phyloP scores from a whole-genome alignment of 2,329 filamentous ascomycete genomes.

The Penicillium rolfsii region DNA sequence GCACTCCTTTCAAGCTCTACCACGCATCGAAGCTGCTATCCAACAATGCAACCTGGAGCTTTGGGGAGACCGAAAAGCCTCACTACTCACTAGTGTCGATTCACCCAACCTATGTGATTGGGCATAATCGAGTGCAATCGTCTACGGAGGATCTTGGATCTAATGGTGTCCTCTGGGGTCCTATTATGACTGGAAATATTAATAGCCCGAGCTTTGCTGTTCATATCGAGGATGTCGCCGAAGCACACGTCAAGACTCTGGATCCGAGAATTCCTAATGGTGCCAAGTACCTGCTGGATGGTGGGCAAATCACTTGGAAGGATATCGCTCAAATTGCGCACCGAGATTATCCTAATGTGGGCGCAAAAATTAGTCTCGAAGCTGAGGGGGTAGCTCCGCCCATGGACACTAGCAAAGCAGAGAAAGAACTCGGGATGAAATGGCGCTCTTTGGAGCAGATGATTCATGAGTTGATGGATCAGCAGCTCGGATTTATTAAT shows the following conservation, averaged over 20 bases:
- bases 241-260: slow-evolving; percentile 31
- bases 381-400: slow-evolving; percentile 4
- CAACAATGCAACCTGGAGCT: slow-evolving; percentile 28
- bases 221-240: slow-evolving; percentile 33
- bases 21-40: slow-evolving; percentile 32
- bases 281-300: slow-evolving; percentile 26
- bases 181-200: slow-evolving; percentile 21
- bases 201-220: slow-evolving; percentile 15
- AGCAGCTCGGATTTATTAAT: slow-evolving; percentile 22
- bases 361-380: slow-evolving; percentile 15
- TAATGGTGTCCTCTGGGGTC: slow-evolving; percentile 22
- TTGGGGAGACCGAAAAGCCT: slow-evolving; percentile 20
- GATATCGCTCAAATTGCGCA: slow-evolving; percentile 25
- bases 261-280: slow-evolving; percentile 23
- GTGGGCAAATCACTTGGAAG: slow-evolving; percentile 10
- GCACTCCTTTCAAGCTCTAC: slow-evolving; percentile 28
- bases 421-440: slow-evolving; percentile 28
- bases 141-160: slow-evolving; percentile 19
- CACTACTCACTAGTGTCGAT: slow-evolving; percentile 29
- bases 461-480: slow-evolving; percentile 27
- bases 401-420: slow-evolving; percentile 24
- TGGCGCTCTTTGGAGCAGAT: slow-evolving; percentile 28
- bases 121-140: slow-evolving; percentile 27
- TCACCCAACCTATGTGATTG: slow-evolving; percentile 30
- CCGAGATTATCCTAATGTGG: slow-evolving; percentile 20